Percentiles rank a stretch among this genome's conserved stretches.
Conservation (phyloP, 176 grass and related monocot genomes). For the Puya raimondii region DNA sequence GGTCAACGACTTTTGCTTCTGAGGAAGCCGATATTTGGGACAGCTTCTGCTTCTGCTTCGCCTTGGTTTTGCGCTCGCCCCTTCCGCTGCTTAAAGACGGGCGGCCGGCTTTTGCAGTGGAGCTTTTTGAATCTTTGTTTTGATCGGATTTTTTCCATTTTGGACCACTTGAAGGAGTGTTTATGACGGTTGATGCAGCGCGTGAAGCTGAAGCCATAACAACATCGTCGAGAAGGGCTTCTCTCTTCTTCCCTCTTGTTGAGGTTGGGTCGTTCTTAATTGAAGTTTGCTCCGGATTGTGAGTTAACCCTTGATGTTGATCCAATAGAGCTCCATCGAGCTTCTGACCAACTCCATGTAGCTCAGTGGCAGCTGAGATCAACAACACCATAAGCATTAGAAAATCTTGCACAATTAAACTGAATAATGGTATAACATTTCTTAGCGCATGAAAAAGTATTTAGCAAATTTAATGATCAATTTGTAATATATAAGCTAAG, state of each 20-base stretch:
- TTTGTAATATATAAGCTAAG: no score
- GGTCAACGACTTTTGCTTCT: slow-evolving; percentile 3
- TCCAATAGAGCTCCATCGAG: slow-evolving; percentile 41
- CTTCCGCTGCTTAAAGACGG: slow-evolving; percentile 53
- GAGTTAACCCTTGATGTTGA: slow-evolving; percentile 25
- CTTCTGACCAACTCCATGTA: slow-evolving; percentile 34
- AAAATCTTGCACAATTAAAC: not conserved
- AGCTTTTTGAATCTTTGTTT: slow-evolving; percentile 53
- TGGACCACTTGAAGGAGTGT: slow-evolving; percentile 29
- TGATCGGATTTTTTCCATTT: slow-evolving; percentile 77
- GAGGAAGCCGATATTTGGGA: slow-evolving; percentile 43
- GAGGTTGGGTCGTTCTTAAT: slow-evolving; percentile 5
- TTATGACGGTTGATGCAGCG: slow-evolving; percentile 11
- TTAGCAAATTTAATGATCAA: no score
- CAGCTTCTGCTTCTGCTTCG: slow-evolving; percentile 76
- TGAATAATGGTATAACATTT: not conserved
- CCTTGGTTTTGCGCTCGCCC: slow-evolving; percentile 70
- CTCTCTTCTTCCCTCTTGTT: slow-evolving; percentile 25
- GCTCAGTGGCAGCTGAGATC: slow-evolving; percentile 28
- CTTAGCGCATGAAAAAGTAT: no score
- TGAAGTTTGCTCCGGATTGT: slow-evolving; percentile 14
- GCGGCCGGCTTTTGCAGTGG: slow-evolving; percentile 42
- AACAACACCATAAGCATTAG: slow-evolving; percentile 1
- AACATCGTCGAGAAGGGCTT: slow-evolving; percentile 35
- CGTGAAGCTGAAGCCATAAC: slow-evolving; percentile 7